phyloP scores from a whole-genome alignment of 2,329 filamentous ascomycete genomes.

The Dichotomopilus funicola region DNA sequence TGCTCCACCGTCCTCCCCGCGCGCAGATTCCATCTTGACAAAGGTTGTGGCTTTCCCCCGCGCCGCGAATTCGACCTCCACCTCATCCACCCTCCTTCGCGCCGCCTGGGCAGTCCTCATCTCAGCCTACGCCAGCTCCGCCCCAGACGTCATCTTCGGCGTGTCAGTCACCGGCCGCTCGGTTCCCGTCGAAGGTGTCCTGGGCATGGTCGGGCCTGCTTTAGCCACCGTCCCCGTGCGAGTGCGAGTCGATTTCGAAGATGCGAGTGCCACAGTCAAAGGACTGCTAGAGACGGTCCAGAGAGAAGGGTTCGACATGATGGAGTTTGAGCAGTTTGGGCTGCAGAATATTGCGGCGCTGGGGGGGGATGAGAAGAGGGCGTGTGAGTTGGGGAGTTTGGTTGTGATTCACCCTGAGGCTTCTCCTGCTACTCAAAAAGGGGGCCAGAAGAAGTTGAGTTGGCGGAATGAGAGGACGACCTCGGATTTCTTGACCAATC shows the following conservation, averaged over 20 bases:
- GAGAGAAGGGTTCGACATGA: conserved; percentile 9
- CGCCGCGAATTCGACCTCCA: conserved; percentile 2
- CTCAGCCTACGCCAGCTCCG: conserved; percentile 7
- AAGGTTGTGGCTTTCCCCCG: background rate
- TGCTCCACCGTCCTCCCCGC: conserved; percentile 6
- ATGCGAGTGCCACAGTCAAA: background rate
- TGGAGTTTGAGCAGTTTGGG: conserved; percentile 12
- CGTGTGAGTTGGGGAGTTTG: conserved; percentile 18
- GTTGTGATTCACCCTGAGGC: conserved; percentile 13
- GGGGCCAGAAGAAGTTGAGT: background rate
- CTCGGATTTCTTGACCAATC: conserved; percentile 11
- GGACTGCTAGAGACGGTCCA: conserved; percentile 5
- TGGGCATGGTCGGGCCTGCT: conserved; percentile 13
- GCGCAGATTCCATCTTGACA: background rate
- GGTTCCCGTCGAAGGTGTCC: conserved; percentile 8
- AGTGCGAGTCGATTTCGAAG: background rate
- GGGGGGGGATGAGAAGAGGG: background rate
- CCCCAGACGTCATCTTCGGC: conserved; percentile 15
- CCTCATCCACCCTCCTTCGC: conserved; percentile 8
- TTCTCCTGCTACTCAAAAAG: background rate
- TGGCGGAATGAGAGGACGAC: conserved; percentile 5
- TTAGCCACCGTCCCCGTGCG: conserved; percentile 13
- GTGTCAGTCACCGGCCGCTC: conserved; percentile 14
- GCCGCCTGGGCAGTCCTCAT: conserved; percentile 15
- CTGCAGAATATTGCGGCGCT: conserved; percentile 15